These are phyloP conservation scores for Balakata baccata DNA, from an alignment of 345 rosid species.

Conservation along the genomic window DNA sequence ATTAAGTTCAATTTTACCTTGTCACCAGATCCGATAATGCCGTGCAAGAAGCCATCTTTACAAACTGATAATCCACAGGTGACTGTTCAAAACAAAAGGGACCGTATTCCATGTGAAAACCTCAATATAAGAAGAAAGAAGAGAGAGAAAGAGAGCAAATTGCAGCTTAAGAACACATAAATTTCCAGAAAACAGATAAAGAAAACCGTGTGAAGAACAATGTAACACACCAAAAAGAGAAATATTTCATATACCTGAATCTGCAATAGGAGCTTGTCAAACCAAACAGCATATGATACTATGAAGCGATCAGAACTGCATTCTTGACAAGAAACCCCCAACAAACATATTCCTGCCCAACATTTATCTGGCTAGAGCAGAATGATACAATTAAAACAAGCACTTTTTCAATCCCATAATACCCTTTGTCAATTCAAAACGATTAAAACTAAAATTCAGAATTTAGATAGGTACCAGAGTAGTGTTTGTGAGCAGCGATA, in stretches of 20 bases:
- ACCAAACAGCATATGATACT: constrained; percentile 59
- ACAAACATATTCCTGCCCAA: constrained; percentile 70
- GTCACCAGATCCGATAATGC: constrained; percentile 64
- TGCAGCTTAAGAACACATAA: background rate
- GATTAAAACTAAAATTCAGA: background rate
- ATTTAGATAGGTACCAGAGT: constrained; percentile 38
- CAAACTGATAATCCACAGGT: constrained; percentile 60
- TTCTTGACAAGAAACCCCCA: constrained; percentile 73
- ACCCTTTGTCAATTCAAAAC: background rate
- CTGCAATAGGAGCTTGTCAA: constrained; percentile 47
- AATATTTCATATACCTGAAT: constrained; percentile 49
- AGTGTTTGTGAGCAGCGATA: constrained; percentile 42
- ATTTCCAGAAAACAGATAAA: background rate
- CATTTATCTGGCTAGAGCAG: constrained; percentile 75
- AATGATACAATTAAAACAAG: background rate
- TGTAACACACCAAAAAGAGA: background rate
- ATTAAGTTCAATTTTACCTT: constrained; percentile 43
- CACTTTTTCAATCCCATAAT: background rate
- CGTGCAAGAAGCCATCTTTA: constrained; percentile 71
- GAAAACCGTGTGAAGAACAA: background rate
- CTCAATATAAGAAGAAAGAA: background rate
- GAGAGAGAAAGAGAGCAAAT: background rate
- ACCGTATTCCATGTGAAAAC: background rate
- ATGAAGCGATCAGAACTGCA: constrained; percentile 69
- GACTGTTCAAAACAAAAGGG: constrained; percentile 41